These are phyloP conservation scores for Daldinia vernicosa DNA, from an alignment of 495 filamentous ascomycete species.

Conservation along the genomic window DNA sequence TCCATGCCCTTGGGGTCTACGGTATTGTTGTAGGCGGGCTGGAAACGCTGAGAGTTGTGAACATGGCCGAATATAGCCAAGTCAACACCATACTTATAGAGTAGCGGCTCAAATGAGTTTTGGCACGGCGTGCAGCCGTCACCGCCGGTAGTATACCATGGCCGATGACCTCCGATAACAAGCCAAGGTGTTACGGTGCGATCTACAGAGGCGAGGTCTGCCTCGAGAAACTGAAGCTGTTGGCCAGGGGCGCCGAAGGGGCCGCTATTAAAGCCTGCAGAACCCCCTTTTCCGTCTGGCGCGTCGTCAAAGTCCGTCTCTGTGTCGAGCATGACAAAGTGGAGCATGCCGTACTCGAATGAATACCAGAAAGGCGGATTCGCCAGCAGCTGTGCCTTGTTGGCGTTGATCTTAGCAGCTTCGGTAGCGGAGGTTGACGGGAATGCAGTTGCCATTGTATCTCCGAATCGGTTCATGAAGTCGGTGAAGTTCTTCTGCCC, in stretches of 20 bases:
- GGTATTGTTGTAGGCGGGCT: constrained; percentile 51
- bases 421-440: constrained; percentile 53
- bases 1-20: constrained; percentile 58
- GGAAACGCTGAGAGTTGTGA: constrained; percentile 63
- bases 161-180: constrained; percentile 67
- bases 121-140: constrained; percentile 63
- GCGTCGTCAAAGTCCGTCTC: constrained; percentile 62
- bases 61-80: constrained; percentile 69
- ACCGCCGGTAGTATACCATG: constrained; percentile 63
- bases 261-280: constrained; percentile 57
- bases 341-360: constrained; percentile 69
- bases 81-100: constrained; percentile 69
- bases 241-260: constrained; percentile 58
- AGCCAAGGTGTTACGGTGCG: constrained; percentile 64
- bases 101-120: constrained; percentile 64
- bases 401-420: constrained; percentile 56
- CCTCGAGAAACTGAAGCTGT: constrained; percentile 58
- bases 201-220: constrained; percentile 58
- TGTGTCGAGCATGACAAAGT: constrained; percentile 65
- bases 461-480: constrained; percentile 64
- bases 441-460: constrained; percentile 61
- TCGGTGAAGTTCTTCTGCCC: constrained; percentile 71
- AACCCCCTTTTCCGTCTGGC: constrained; percentile 57
- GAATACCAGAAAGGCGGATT: constrained; percentile 73
- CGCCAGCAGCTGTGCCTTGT: constrained; percentile 57